Evolutionary conservation across 805 yeast genomes (phyloP).

Genomic region (Pichia ethanolica): DNA sequence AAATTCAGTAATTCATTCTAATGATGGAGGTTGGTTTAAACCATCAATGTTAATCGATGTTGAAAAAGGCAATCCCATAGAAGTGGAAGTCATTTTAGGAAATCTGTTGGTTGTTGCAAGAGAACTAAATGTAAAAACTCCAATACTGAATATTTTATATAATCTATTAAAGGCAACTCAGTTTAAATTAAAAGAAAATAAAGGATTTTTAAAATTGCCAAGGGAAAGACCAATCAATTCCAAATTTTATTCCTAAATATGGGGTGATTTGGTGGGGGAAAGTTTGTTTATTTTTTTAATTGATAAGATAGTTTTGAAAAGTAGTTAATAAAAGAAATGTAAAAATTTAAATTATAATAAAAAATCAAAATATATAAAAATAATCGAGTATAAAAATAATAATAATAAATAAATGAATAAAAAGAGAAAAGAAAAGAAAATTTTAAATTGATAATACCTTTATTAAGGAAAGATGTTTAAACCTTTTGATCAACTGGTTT

Average conservation of each 20-base stretch:
- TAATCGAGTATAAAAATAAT: too few species aligned
- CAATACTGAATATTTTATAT: conserved; percentile 52
- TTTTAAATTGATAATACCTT: too few species aligned
- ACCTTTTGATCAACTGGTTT: too few species aligned
- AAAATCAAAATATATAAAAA: background rate
- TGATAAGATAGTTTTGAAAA: background rate
- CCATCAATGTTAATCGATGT: conserved; percentile 74
- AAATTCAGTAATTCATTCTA: conserved; percentile 45
- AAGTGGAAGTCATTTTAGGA: conserved; percentile 65
- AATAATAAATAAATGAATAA: too few species aligned
- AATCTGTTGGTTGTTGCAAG: conserved; percentile 49
- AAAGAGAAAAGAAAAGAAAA: too few species aligned
- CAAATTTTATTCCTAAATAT: conserved; percentile 9
- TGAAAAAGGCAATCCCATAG: conserved; percentile 59
- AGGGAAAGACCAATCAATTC: conserved; percentile 30
- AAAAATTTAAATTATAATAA: background rate
- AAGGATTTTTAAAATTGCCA: conserved; percentile 41
- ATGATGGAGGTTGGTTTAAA: conserved; percentile 50
- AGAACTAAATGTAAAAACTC: conserved; percentile 44
- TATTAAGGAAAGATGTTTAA: too few species aligned
- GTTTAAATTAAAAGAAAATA: conserved; percentile 49
- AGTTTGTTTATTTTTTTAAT: background rate
- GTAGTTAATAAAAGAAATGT: background rate
- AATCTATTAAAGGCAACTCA: conserved; percentile 54
- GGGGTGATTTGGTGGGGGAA: too few species aligned